Conservation (phyloP, 352 stramenopile genomes). For the Globisporangium uncinulatum region DNA sequence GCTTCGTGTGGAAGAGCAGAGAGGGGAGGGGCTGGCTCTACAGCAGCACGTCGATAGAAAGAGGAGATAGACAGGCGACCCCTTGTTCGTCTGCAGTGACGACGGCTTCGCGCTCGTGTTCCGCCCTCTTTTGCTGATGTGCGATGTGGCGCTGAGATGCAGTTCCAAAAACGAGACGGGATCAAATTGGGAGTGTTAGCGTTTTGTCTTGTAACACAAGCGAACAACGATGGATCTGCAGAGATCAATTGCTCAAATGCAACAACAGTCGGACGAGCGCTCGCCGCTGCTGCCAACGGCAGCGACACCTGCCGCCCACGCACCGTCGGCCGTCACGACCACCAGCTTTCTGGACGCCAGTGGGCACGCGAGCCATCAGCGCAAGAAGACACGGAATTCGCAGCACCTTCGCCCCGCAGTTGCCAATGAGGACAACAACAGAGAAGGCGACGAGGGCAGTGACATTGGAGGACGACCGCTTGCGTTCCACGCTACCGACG, state of each 20-base stretch:
- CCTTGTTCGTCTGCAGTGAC: too few relatives aligned
- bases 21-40: not conserved
- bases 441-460: slow-evolving; percentile 2
- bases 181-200: too few relatives aligned
- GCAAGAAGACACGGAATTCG: slow-evolving; percentile 9
- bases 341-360: slow-evolving; percentile 6
- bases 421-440: not conserved
- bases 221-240: too few relatives aligned
- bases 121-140: too few relatives aligned
- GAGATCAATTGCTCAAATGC: not conserved
- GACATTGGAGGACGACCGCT: not conserved
- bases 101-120: not conserved
- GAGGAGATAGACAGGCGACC: too few relatives aligned
- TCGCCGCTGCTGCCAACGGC: slow-evolving; percentile 5
- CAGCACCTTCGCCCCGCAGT: not conserved
- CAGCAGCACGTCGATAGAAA: not conserved
- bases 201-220: too few relatives aligned
- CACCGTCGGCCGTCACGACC: not conserved
- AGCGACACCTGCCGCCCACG: not conserved
- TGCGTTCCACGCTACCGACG: too few relatives aligned
- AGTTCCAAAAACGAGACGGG: too few relatives aligned
- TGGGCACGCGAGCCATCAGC: slow-evolving; percentile 8
- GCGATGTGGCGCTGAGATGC: too few relatives aligned
- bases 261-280: slow-evolving; percentile 2
- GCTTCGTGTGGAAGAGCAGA: too few relatives aligned